phyloP scores from a whole-genome alignment of 192 early-diverging fungal genomes.

The Gorgonomyces haynaldii region DNA sequence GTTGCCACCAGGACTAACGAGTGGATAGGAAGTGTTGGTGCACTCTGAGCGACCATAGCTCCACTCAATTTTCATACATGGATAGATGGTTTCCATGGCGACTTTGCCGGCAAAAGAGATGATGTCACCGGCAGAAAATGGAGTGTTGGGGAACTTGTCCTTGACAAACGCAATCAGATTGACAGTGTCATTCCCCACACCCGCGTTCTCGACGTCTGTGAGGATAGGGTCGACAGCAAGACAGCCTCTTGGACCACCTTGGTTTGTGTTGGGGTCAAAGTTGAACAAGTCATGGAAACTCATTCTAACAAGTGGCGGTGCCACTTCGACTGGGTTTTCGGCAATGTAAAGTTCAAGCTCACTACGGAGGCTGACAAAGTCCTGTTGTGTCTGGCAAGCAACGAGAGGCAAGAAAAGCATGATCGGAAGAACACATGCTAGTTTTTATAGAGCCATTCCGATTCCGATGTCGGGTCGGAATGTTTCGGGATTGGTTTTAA shows the following conservation, averaged over 20 bases:
- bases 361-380: background rate
- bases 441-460: too few relatives aligned
- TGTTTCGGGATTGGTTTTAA: too few relatives aligned
- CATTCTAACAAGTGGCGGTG: background rate
- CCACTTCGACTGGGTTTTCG: background rate
- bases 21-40: background rate
- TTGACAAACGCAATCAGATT: background rate
- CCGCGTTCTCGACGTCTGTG: background rate
- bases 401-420: too few relatives aligned
- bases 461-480: too few relatives aligned
- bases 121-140: background rate
- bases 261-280: background rate
- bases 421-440: too few relatives aligned
- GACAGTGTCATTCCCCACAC: background rate
- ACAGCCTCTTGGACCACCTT: background rate
- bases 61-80: slow-evolving; percentile 3
- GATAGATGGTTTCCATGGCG: background rate
- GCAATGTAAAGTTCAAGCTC: background rate
- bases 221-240: background rate
- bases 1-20: background rate
- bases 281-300: slow-evolving; percentile 1
- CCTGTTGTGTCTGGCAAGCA: too few relatives aligned
- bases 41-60: background rate
- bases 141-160: background rate
- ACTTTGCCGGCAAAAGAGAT: background rate